phyloP scores from a whole-genome alignment of 345 rosid genomes.

The Nephelium lappaceum region DNA sequence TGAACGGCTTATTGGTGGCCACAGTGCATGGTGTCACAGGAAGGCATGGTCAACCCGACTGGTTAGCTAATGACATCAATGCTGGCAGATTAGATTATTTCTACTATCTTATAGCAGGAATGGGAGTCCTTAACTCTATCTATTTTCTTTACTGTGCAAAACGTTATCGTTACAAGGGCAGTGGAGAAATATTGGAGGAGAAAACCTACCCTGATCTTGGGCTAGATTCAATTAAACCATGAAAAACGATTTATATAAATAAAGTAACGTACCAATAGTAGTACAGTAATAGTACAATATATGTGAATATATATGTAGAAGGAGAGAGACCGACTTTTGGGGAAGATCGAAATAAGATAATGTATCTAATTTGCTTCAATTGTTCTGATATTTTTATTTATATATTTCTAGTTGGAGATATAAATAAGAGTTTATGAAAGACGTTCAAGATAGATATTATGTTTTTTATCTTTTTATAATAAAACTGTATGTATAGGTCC shows the following conservation, averaged over 20 bases:
- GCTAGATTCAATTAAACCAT: slow-evolving; percentile 18
- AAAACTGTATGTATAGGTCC: too few species aligned
- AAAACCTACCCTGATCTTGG: slow-evolving; percentile 20
- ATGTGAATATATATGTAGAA: too few species aligned
- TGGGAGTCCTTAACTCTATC: slow-evolving; percentile 47
- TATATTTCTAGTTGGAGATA: too few species aligned
- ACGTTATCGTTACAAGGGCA: slow-evolving; percentile 47
- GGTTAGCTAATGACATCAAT: slow-evolving; percentile 58
- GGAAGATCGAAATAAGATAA: too few species aligned
- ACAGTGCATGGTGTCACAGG: slow-evolving; percentile 45
- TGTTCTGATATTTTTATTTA: too few species aligned
- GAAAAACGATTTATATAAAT: background rate
- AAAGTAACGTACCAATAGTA: too few species aligned
- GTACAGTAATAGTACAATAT: too few species aligned
- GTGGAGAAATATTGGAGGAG: slow-evolving; percentile 6
- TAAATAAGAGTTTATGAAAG: too few species aligned
- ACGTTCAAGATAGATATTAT: too few species aligned
- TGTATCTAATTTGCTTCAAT: too few species aligned
- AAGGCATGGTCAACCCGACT: slow-evolving; percentile 41
- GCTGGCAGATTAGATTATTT: slow-evolving; percentile 60
- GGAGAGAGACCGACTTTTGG: too few species aligned
- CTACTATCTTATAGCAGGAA: slow-evolving; percentile 55
- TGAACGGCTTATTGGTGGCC: slow-evolving; percentile 39
- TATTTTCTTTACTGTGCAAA: slow-evolving; percentile 49
- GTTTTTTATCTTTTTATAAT: too few species aligned